Percentiles rank a stretch among this genome's conserved stretches.
These are phyloP conservation scores for Ceratocystis cacaofunesta DNA, from an alignment of 2,329 filamentous ascomycete genomes.

Conservation along the genomic window DNA sequence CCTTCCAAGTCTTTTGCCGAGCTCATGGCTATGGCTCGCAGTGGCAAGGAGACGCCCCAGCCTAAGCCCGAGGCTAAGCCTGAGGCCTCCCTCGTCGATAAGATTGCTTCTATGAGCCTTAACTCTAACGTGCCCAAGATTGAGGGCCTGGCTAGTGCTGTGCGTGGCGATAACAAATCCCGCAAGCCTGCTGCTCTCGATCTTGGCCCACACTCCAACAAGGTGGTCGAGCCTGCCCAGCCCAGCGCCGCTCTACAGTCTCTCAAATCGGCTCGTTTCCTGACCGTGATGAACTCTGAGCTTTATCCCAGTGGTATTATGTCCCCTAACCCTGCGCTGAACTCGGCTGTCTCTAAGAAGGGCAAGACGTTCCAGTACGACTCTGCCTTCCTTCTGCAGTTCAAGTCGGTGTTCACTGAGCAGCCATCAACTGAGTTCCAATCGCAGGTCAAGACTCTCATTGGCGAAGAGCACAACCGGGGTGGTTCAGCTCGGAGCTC, in stretches of 20 bases:
- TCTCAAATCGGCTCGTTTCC: conserved; percentile 77
- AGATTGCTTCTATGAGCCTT: conserved; percentile 38
- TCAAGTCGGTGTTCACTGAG: conserved; percentile 91
- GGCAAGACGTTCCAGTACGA: conserved; percentile 84
- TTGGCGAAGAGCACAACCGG: conserved; percentile 46
- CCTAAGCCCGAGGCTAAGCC: neutral
- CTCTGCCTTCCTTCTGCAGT: conserved; percentile 87
- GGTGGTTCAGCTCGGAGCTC: conserved; percentile 40
- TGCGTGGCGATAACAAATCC: conserved; percentile 39
- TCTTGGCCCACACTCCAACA: conserved; percentile 65
- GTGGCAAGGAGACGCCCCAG: conserved; percentile 20
- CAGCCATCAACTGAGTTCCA: conserved; percentile 93
- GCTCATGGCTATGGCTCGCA: conserved; percentile 28
- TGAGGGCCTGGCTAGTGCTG: conserved; percentile 28
- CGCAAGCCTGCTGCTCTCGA: conserved; percentile 79
- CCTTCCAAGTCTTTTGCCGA: conserved; percentile 38
- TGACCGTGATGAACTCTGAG: conserved; percentile 62
- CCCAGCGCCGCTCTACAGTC: conserved; percentile 89
- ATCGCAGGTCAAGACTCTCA: conserved; percentile 68
- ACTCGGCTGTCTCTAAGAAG: conserved; percentile 64
- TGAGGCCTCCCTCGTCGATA: conserved; percentile 27
- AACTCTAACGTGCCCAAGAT: conserved; percentile 35
- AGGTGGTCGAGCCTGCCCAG: conserved; percentile 76
- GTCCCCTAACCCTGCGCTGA: conserved; percentile 85
- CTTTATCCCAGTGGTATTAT: conserved; percentile 71